Percentiles rank a stretch among this genome's conserved stretches.
Conservation (phyloP, 2,329 filamentous ascomycete species). For the Ophiocordyceps camponoti-floridani region DNA sequence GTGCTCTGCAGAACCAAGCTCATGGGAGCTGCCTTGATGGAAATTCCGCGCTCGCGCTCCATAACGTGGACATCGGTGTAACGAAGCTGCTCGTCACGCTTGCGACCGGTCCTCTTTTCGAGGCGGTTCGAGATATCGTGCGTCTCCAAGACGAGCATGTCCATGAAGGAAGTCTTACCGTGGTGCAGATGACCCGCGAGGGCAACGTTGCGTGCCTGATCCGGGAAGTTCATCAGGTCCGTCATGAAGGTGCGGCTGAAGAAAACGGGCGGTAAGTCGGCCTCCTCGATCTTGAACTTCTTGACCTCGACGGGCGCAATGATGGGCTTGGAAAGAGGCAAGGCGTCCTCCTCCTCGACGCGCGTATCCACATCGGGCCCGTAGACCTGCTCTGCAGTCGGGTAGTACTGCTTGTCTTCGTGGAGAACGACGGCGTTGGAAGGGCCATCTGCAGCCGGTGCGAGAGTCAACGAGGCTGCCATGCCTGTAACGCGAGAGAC, state of each 20-base stretch:
- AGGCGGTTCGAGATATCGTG: slow-evolving; percentile 69
- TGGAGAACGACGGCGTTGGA: slow-evolving; percentile 96
- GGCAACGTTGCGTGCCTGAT: slow-evolving; percentile 85
- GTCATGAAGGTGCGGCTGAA: slow-evolving; percentile 87
- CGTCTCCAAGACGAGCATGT: slow-evolving; percentile 92
- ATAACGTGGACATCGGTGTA: slow-evolving; percentile 88
- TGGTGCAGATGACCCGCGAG: slow-evolving; percentile 89
- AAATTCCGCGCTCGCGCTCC: slow-evolving; percentile 77
- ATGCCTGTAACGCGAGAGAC: background rate
- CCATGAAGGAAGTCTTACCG: slow-evolving; percentile 95
- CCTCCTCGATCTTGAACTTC: slow-evolving; percentile 89
- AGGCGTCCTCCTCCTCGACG: slow-evolving; percentile 93
- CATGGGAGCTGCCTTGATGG: slow-evolving; percentile 89
- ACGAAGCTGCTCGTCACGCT: slow-evolving; percentile 72
- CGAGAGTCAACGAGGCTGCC: background rate
- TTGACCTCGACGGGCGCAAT: slow-evolving; percentile 85
- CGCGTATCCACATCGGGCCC: slow-evolving; percentile 86
- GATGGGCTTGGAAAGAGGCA: slow-evolving; percentile 81
- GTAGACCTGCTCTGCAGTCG: slow-evolving; percentile 91
- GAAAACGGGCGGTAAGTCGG: slow-evolving; percentile 72
- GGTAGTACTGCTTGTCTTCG: slow-evolving; percentile 99
- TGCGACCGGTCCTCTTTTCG: slow-evolving; percentile 65
- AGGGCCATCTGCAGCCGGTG: slow-evolving; percentile 41
- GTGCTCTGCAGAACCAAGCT: slow-evolving; percentile 76
- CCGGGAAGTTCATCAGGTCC: slow-evolving; percentile 88